Conservation (phyloP, 495 filamentous ascomycete species). For the Penicillium chermesinum region DNA sequence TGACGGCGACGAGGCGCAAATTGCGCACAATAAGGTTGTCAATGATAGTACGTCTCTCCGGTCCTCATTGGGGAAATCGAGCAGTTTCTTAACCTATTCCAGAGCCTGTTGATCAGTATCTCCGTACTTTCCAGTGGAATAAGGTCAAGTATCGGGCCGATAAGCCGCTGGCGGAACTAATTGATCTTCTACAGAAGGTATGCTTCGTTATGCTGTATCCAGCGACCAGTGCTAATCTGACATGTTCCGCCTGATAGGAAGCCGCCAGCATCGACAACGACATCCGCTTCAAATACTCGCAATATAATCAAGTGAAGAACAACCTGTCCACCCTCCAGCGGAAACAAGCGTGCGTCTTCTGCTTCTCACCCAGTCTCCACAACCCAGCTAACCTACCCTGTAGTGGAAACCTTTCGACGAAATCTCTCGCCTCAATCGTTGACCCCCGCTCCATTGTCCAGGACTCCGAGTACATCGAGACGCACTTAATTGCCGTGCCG, state of each 20-base stretch:
- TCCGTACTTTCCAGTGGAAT: conserved; percentile 88
- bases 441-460: conserved; percentile 72
- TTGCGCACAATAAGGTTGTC: conserved; percentile 83
- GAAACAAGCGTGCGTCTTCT: conserved; percentile 67
- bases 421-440: conserved; percentile 84
- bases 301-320: conserved; percentile 87
- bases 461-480: conserved; percentile 94
- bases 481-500: conserved; percentile 86
- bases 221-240: background rate
- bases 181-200: conserved; percentile 85
- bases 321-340: conserved; percentile 73
- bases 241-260: conserved; percentile 51
- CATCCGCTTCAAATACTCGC: conserved; percentile 84
- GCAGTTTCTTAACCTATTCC: conserved; percentile 5
- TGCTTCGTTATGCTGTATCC: background rate
- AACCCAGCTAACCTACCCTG: conserved; percentile 9
- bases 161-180: conserved; percentile 76
- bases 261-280: conserved; percentile 85
- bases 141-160: conserved; percentile 94
- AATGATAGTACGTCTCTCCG: conserved; percentile 73
- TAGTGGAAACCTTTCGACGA: conserved; percentile 90
- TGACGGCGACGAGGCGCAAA: conserved; percentile 75
- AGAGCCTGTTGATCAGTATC: conserved; percentile 93
- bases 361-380: conserved; percentile 2
- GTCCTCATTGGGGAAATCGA: background rate